Conservation (phyloP, 163 green algal species). For the Coccomyxa subellipsoidea region DNA sequence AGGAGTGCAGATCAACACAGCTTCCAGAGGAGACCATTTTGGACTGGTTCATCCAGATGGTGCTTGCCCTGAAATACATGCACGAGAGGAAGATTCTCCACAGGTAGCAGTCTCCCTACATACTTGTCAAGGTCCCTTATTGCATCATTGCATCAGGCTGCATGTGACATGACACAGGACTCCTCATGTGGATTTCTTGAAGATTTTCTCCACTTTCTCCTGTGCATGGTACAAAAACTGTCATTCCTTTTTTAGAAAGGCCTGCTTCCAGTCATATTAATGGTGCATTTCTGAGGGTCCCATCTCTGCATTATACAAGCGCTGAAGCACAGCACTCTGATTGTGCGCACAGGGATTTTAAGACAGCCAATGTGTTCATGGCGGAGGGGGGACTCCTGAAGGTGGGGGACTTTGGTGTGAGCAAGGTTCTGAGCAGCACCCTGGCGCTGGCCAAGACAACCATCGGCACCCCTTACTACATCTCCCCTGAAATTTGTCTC, state of each 20-base stretch:
- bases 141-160: not conserved
- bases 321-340: not conserved
- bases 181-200: too few species aligned
- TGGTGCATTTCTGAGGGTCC: too few species aligned
- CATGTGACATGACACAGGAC: not conserved
- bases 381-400: slow-evolving; percentile 39
- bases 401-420: slow-evolving; percentile 62
- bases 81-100: slow-evolving; percentile 74
- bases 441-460: slow-evolving; percentile 39
- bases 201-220: too few species aligned
- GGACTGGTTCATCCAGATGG: slow-evolving; percentile 80
- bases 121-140: not conserved
- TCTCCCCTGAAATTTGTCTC: slow-evolving; percentile 69
- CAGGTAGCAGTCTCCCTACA: not conserved
- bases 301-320: not conserved
- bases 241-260: too few species aligned
- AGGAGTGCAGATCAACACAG: slow-evolving; percentile 47
- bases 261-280: too few species aligned
- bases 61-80: slow-evolving; percentile 75
- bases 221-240: too few species aligned
- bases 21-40: slow-evolving; percentile 68
- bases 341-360: slow-evolving; percentile 59
- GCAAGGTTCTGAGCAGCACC: slow-evolving; percentile 51
- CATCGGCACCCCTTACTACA: slow-evolving; percentile 49
- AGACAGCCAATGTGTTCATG: slow-evolving; percentile 61